Percentiles rank a stretch among this genome's conserved stretches.
These are phyloP conservation scores for Mucor sp. DNA, from an alignment of 371 early-diverging fungal species.

Conservation along the genomic window DNA sequence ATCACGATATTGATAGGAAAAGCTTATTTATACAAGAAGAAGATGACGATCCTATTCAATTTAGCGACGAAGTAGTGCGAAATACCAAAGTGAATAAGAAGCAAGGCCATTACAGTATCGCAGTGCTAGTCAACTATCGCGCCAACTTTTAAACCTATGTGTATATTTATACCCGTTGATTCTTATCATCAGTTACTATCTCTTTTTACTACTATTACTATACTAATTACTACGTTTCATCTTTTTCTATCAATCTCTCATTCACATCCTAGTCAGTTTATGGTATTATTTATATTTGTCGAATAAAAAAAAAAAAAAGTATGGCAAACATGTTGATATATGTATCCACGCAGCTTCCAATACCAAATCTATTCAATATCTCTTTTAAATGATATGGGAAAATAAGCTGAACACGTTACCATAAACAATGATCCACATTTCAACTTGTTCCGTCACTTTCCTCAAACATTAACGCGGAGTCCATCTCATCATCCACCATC, in stretches of 20 bases:
- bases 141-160: conserved; percentile 21
- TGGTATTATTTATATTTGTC: not conserved
- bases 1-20: not conserved
- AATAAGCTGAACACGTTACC: not conserved
- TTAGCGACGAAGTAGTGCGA: conserved; percentile 28
- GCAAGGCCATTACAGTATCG: conserved; percentile 32
- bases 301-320: not conserved
- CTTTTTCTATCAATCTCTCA: not conserved
- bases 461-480: not conserved
- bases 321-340: not conserved
- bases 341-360: not conserved
- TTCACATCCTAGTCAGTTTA: not conserved
- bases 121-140: conserved; percentile 27
- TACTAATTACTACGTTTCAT: not conserved
- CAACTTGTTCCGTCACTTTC: not conserved
- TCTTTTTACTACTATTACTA: not conserved
- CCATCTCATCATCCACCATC: not conserved
- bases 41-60: conserved; percentile 8
- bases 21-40: not conserved
- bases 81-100: conserved; percentile 30
- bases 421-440: conserved; percentile 1
- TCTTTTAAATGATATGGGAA: not conserved
- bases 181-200: not conserved
- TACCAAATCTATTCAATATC: not conserved
- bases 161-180: conserved; percentile 1